A percentile compares a stretch with the other conserved stretches of the same genome.
Conservation (phyloP, 2,329 filamentous ascomycete species). For the Aspergillus thermomutatus region DNA sequence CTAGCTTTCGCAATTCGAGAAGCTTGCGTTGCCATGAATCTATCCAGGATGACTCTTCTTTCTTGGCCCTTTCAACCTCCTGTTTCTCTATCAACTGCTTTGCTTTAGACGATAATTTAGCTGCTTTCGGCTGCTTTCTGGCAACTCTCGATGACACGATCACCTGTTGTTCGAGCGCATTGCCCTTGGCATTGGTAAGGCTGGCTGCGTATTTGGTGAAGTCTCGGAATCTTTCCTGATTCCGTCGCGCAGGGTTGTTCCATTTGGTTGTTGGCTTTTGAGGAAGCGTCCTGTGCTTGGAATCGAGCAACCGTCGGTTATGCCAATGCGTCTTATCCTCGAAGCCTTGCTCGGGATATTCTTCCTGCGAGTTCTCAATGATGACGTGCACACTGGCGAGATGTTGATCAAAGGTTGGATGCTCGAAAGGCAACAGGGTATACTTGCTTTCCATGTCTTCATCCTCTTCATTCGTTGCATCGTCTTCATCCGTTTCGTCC, state of each 20-base stretch:
- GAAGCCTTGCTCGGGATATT: constrained; percentile 12
- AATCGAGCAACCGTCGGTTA: constrained; percentile 23
- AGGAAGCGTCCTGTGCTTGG: constrained; percentile 15
- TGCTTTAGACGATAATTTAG: neutral
- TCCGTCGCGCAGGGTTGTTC: constrained; percentile 21
- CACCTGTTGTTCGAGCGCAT: neutral
- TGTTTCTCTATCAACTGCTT: neutral
- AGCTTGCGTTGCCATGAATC: neutral
- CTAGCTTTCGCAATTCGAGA: neutral
- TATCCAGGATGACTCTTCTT: neutral
- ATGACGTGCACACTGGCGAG: constrained; percentile 16
- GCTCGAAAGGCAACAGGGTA: constrained; percentile 13
- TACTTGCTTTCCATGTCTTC: neutral
- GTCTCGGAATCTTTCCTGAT: constrained; percentile 64
- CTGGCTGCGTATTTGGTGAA: constrained; percentile 67
- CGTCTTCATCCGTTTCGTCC: neutral
- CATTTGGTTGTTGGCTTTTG: constrained; percentile 7
- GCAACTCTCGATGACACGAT: neutral
- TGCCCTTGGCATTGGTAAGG: constrained; percentile 56
- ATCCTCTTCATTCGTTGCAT: neutral
- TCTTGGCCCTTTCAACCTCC: neutral
- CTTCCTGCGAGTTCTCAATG: constrained; percentile 2
- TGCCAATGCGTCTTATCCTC: constrained; percentile 27
- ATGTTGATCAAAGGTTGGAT: constrained; percentile 19
- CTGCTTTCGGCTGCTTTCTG: neutral